Evolutionary conservation across 768 basidiomycete species (phyloP).

Genomic region (Leccinum sublutescens): DNA sequence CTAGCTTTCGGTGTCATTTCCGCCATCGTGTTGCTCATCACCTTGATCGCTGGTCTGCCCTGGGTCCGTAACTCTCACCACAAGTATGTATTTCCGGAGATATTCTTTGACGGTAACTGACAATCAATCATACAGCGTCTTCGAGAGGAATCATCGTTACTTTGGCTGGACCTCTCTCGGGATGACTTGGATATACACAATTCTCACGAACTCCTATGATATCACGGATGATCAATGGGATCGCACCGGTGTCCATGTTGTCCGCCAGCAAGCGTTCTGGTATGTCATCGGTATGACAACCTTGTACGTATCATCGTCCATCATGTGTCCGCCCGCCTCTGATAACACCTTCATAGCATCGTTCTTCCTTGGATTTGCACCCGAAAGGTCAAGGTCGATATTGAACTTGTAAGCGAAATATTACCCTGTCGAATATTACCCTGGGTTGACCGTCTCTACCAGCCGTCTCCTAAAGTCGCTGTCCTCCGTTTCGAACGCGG

Average conservation of each 20-base stretch:
- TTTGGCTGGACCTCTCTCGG: conserved; percentile 68
- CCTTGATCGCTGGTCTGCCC: conserved; percentile 66
- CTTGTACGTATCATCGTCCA: conserved; percentile 46
- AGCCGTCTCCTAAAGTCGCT: conserved; percentile 80
- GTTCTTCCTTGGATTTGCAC: conserved; percentile 75
- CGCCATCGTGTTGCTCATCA: conserved; percentile 53
- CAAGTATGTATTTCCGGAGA: conserved; percentile 49
- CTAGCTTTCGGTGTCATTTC: conserved; percentile 63
- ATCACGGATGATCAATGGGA: conserved; percentile 55
- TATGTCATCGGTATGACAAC: conserved; percentile 70
- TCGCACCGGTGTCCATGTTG: conserved; percentile 48
- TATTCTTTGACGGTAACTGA: neutral
- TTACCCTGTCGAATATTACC: neutral
- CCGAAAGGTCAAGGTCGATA: conserved; percentile 67
- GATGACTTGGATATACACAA: conserved; percentile 63
- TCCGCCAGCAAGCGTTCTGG: conserved; percentile 77
- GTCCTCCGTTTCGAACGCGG: conserved; percentile 77
- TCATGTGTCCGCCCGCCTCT: neutral
- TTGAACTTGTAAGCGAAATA: conserved; percentile 59
- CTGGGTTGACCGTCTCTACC: conserved; percentile 9
- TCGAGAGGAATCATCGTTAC: conserved; percentile 79
- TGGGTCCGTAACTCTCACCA: conserved; percentile 81
- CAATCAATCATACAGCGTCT: conserved; percentile 46
- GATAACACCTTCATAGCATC: conserved; percentile 42
- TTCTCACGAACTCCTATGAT: conserved; percentile 65